These are phyloP conservation scores for Poronia punctata DNA, from an alignment of 495 filamentous ascomycete genomes.

Conservation along the genomic window DNA sequence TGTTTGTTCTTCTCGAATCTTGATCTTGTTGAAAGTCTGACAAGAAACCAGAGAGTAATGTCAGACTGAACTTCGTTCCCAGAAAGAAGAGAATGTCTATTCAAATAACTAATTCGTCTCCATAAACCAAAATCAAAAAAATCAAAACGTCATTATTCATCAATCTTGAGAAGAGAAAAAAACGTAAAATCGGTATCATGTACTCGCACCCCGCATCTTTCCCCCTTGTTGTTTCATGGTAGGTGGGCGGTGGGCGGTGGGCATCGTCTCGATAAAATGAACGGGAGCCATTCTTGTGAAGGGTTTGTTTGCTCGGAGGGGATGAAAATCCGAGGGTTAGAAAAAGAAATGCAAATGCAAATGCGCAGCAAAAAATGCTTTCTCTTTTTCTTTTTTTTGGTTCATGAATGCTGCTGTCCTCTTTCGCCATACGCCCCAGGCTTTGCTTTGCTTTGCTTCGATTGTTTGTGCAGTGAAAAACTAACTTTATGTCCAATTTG, in stretches of 20 bases:
- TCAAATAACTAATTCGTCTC: background rate
- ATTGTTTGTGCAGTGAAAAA: no score
- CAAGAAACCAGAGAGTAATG: background rate
- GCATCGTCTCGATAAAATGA: no score
- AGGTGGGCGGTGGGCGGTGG: no score
- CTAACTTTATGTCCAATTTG: conserved; percentile 6
- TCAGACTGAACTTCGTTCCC: background rate
- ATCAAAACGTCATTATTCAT: conserved; percentile 4
- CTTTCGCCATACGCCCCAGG: conserved; percentile 10
- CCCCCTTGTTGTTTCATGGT: no score
- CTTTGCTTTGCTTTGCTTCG: no score
- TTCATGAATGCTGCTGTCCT: conserved; percentile 4
- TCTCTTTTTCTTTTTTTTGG: conserved; percentile 5
- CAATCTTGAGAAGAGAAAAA: conserved; percentile 2
- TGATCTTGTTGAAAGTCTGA: no score
- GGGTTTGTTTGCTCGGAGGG: no score
- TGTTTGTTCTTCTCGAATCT: background rate
- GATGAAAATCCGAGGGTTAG: no score
- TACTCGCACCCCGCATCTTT: no score
- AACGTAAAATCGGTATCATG: background rate
- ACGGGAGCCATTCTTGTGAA: no score
- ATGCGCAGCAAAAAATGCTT: no score
- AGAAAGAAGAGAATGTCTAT: conserved; percentile 4
- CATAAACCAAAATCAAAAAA: background rate
- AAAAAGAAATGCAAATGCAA: no score